Evolutionary conservation across 176 grass and related monocot species (phyloP), one percentile per base, ranked within the genome.

Genomic region (Eleusine indica): DNA sequence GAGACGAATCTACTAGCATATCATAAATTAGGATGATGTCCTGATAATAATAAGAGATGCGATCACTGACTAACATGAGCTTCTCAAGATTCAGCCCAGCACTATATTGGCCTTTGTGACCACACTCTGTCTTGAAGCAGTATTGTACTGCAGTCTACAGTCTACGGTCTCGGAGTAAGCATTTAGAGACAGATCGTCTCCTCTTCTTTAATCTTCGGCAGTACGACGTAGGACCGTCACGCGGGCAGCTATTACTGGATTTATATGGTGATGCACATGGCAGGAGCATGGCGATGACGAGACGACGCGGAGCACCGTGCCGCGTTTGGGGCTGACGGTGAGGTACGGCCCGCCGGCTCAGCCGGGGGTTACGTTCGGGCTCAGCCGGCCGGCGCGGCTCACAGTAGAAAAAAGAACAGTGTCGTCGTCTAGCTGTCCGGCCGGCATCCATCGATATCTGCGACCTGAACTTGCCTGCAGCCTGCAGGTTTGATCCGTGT

Each of bases 141-240:
- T 40, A n/a, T 47, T 46, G 32, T 16, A 7, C 30, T 0, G 14
- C 58, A 11, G 58, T 2, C 2, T 25, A 44, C 7, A 16, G 12
- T 4, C 1, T 28, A 25, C 0, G 21, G 10, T 30, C 61, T 29
- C 60, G 8, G 11, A 47, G 44, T 47, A 63, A 64, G 75, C 41
- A 64, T 29, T 29, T 15, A 47, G 3, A 28, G 39, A 46, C 80
- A 29, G 3, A 4, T 63, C 25, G 25, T 6, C 28, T 12, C 7
- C 37, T 58, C 35, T 53, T 63, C 15, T 82, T 76, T 69, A 81
- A n/a, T 67, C 58, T 35, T 21, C 21, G 17, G n/a, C 21, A 30
- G 70, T 75, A 74, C 39, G 28, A 53, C 16, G 42, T 53, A 74
- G 78, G 77, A 77, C 79, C 21, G 43, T n/a, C 11, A 63, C 29